Conservation (phyloP, 192 early-diverging fungal species). For the Podila minutissima region DNA sequence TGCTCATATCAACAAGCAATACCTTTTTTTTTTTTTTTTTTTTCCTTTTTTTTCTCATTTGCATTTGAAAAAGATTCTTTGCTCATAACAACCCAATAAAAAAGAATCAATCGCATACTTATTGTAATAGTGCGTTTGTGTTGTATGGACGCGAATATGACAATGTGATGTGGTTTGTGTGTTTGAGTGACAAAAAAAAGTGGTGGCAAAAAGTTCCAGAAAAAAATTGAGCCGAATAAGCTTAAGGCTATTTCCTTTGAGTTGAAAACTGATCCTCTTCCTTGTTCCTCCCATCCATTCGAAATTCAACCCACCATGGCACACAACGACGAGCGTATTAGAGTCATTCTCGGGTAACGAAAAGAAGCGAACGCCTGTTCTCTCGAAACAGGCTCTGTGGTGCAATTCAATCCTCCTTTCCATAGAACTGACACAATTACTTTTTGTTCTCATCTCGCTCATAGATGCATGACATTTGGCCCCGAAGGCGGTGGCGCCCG, state of each 20-base stretch:
- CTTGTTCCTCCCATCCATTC: background rate
- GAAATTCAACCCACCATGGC: background rate
- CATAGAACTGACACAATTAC: background rate
- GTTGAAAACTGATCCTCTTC: too few relatives aligned
- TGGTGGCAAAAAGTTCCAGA: too few relatives aligned
- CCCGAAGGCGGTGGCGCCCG: slow-evolving; percentile 34
- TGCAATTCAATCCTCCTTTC: background rate
- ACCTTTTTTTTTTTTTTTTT: background rate
- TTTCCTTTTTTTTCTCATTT: background rate
- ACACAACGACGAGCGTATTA: slow-evolving; percentile 4
- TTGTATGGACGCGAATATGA: too few relatives aligned
- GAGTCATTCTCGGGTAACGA: slow-evolving; percentile 38
- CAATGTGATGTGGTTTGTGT: too few relatives aligned
- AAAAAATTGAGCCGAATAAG: too few relatives aligned
- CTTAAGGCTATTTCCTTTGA: too few relatives aligned
- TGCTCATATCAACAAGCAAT: background rate
- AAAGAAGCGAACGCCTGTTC: background rate
- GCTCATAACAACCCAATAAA: background rate
- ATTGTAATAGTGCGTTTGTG: too few relatives aligned
- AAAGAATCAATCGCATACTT: too few relatives aligned
- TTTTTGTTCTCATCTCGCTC: background rate
- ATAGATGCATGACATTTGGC: slow-evolving; percentile 50
- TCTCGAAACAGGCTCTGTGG: background rate
- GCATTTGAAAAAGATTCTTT: background rate
- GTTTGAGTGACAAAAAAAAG: too few relatives aligned